phyloP scores from a whole-genome alignment of 306 rosid species.

The Acacia confusa region DNA sequence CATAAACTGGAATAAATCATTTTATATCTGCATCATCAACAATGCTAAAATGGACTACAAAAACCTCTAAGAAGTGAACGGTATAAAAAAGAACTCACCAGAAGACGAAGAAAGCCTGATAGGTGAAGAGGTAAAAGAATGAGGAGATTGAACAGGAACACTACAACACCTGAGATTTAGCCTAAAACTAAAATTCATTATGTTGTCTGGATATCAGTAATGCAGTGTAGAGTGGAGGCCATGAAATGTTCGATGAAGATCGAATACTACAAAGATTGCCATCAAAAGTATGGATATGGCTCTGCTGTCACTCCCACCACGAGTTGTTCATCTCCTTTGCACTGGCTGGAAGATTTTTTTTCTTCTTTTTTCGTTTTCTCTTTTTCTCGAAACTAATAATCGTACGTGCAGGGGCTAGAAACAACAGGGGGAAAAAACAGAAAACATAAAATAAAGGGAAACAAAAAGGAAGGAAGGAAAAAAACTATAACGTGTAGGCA shows the following conservation, averaged over 20 bases:
- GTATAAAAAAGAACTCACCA: slow-evolving; percentile 46
- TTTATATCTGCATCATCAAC: neutral
- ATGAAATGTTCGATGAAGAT: slow-evolving; percentile 40
- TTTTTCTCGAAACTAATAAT: neutral
- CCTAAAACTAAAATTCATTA: slow-evolving; percentile 71
- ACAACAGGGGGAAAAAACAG: no score
- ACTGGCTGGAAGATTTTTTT: neutral
- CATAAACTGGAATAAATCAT: neutral
- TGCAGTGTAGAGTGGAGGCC: slow-evolving; percentile 41
- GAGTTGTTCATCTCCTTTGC: slow-evolving; percentile 41
- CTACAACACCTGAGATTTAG: slow-evolving; percentile 50
- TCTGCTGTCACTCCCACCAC: slow-evolving; percentile 56
- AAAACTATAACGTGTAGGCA: neutral
- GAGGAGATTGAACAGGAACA: slow-evolving; percentile 49
- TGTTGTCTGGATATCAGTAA: slow-evolving; percentile 25
- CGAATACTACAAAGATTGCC: neutral
- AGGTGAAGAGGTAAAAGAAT: slow-evolving; percentile 43
- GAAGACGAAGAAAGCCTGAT: slow-evolving; percentile 55
- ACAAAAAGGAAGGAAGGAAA: no score
- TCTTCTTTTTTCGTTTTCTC: neutral
- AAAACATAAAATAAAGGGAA: no score
- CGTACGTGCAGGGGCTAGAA: neutral
- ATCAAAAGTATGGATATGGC: slow-evolving; percentile 30
- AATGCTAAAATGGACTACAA: neutral
- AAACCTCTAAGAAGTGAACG: neutral